Conservation (phyloP, 202 grass and related monocot species). For the Brachypodium distachyon region DNA sequence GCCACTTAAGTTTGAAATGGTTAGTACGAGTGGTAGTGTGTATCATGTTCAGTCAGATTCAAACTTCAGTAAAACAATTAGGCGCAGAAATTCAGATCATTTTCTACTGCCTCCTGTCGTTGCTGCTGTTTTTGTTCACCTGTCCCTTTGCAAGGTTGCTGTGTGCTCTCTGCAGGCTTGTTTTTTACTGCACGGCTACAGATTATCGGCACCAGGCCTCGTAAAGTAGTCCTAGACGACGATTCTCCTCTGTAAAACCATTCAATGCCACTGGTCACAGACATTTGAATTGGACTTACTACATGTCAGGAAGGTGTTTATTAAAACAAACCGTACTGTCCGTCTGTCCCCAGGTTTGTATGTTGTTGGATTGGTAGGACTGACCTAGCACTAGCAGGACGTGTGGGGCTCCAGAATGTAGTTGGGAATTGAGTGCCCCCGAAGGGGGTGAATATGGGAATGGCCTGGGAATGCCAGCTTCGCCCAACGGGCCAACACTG, state of each 20-base stretch:
- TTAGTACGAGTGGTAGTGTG: background rate
- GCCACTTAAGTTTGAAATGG: background rate
- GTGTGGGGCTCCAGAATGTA: background rate
- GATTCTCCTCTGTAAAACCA: background rate
- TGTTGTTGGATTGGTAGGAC: slow-evolving; percentile 36
- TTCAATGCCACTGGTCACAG: slow-evolving; percentile 16
- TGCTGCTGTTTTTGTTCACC: slow-evolving; percentile 11
- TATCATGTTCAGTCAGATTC: slow-evolving; percentile 12
- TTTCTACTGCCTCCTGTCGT: background rate
- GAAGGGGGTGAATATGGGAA: background rate
- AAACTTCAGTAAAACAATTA: slow-evolving; percentile 18
- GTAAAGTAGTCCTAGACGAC: background rate
- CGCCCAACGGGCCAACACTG: background rate
- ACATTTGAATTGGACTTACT: slow-evolving; percentile 29
- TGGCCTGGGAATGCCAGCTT: background rate
- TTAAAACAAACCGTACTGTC: slow-evolving; percentile 19
- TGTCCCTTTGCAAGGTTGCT: slow-evolving; percentile 38
- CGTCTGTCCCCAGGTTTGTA: background rate
- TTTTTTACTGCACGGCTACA: slow-evolving; percentile 35
- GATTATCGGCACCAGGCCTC: background rate
- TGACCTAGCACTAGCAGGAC: background rate
- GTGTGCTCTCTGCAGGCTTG: slow-evolving; percentile 26
- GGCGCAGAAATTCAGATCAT: slow-evolving; percentile 6
- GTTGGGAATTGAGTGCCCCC: slow-evolving; percentile 30
- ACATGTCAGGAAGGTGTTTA: slow-evolving; percentile 26